phyloP scores from a whole-genome alignment of 164 flowering plant species.

The Magnolia changhungtana region DNA sequence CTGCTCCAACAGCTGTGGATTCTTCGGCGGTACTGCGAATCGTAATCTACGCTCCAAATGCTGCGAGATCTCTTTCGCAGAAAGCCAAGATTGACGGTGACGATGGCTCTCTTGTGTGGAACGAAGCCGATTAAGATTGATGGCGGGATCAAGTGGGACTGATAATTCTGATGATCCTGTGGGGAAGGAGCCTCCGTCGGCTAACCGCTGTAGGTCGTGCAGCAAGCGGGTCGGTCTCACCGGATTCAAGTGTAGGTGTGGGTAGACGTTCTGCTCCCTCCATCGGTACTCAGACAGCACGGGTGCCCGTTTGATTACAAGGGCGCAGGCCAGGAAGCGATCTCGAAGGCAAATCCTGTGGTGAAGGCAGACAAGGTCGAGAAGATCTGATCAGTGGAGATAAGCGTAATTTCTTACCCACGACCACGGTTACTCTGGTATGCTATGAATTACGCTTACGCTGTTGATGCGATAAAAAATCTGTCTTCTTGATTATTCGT shows the following conservation, averaged over 20 bases:
- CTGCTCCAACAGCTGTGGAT: constrained; percentile 14
- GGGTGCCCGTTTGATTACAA: constrained; percentile 57
- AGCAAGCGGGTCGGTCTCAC: constrained; percentile 57
- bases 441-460: not conserved
- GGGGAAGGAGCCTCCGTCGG: not conserved
- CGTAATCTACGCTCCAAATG: constrained; percentile 13
- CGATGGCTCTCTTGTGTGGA: not conserved
- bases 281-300: constrained; percentile 63
- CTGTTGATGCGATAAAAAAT: not conserved
- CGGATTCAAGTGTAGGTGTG: constrained; percentile 64
- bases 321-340: constrained; percentile 55
- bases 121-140: not conserved
- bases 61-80: constrained; percentile 8
- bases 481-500: not conserved
- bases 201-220: constrained; percentile 51
- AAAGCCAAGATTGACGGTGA: not conserved
- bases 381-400: constrained; percentile 28
- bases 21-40: constrained; percentile 9
- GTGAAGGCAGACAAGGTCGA: constrained; percentile 63
- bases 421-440: not conserved
- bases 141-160: not conserved
- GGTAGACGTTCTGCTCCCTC: constrained; percentile 52
- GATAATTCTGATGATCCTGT: not conserved
- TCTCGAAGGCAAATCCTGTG: constrained; percentile 60
- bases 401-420: not conserved